Conservation (phyloP, 495 filamentous ascomycete genomes). For the Penicillium argentinense region DNA sequence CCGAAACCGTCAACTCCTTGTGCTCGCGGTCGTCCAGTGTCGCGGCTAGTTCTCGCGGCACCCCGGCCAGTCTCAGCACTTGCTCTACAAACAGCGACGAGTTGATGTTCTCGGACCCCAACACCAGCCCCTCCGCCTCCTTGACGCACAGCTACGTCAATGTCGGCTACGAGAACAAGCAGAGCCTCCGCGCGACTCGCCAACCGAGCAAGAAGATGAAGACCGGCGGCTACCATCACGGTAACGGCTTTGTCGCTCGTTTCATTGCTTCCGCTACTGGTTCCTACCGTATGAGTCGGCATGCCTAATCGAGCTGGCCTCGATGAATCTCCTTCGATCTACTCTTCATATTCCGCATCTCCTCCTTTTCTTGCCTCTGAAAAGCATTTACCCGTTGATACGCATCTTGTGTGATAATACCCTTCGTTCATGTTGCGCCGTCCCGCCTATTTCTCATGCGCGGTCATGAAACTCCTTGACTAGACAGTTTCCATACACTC, state of each 20-base stretch:
- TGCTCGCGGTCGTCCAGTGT: conserved; percentile 52
- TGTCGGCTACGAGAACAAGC: conserved; percentile 26
- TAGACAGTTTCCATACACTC: neutral
- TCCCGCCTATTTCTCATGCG: conserved; percentile 1
- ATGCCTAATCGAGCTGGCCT: conserved; percentile 32
- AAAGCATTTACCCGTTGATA: conserved; percentile 24
- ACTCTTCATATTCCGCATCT: conserved; percentile 1
- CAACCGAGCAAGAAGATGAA: conserved; percentile 48
- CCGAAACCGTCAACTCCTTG: conserved; percentile 44
- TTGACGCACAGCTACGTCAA: conserved; percentile 38
- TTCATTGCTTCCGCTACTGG: conserved; percentile 46
- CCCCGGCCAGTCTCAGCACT: conserved; percentile 43
- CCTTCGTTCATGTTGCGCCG: conserved; percentile 6
- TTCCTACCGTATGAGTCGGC: conserved; percentile 40
- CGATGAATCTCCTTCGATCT: conserved; percentile 4
- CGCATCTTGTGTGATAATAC: conserved; percentile 24
- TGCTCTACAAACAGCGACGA: conserved; percentile 40
- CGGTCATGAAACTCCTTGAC: neutral
- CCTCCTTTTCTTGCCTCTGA: conserved; percentile 7
- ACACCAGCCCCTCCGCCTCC: conserved; percentile 32
- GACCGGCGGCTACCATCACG: conserved; percentile 22
- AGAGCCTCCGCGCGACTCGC: conserved; percentile 24
- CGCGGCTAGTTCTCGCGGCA: conserved; percentile 41
- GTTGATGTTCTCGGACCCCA: conserved; percentile 34
- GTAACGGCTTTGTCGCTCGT: conserved; percentile 42